These are phyloP conservation scores for Physocladia obscura DNA, from an alignment of 192 early-diverging fungal genomes.

Conservation along the genomic window DNA sequence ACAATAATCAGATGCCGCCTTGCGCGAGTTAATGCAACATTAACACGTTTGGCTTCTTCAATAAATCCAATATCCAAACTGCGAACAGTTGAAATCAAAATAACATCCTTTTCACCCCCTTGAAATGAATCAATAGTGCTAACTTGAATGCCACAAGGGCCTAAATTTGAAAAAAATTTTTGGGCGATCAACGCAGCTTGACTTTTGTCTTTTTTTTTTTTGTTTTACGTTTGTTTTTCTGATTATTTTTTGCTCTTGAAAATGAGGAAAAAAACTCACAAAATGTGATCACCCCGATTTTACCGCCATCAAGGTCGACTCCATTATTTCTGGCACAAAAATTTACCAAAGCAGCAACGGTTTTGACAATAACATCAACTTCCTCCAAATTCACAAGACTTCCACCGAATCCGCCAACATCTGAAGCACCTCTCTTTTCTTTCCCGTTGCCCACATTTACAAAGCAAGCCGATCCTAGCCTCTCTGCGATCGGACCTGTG, in stretches of 20 bases:
- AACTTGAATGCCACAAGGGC: slow-evolving; percentile 40
- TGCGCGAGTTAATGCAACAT: slow-evolving; percentile 73
- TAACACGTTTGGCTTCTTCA: slow-evolving; percentile 65
- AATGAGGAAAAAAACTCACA: slow-evolving; percentile 57
- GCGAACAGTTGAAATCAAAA: slow-evolving; percentile 68
- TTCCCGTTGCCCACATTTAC: slow-evolving; percentile 53
- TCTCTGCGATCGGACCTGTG: slow-evolving; percentile 43
- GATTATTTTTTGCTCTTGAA: slow-evolving; percentile 5
- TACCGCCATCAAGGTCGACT: slow-evolving; percentile 32
- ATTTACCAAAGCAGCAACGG: slow-evolving; percentile 44
- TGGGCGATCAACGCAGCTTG: slow-evolving; percentile 1
- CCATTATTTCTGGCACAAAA: too few species aligned
- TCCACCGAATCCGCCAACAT: slow-evolving; percentile 44
- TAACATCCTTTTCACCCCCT: slow-evolving; percentile 77
- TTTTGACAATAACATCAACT: slow-evolving; percentile 40
- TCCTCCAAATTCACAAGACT: slow-evolving; percentile 61
- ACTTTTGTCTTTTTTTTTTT: slow-evolving; percentile 15
- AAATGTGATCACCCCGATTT: slow-evolving; percentile 70
- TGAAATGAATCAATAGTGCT: slow-evolving; percentile 77
- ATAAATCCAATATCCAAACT: slow-evolving; percentile 61
- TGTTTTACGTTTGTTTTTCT: slow-evolving; percentile 20
- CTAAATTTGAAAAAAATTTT: neutral
- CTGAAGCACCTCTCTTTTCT: slow-evolving; percentile 41
- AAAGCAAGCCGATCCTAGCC: slow-evolving; percentile 56
- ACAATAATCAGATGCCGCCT: slow-evolving; percentile 67